Evolutionary conservation across 2,329 filamentous ascomycete species (phyloP).

Genomic region (Alternaria panax): DNA sequence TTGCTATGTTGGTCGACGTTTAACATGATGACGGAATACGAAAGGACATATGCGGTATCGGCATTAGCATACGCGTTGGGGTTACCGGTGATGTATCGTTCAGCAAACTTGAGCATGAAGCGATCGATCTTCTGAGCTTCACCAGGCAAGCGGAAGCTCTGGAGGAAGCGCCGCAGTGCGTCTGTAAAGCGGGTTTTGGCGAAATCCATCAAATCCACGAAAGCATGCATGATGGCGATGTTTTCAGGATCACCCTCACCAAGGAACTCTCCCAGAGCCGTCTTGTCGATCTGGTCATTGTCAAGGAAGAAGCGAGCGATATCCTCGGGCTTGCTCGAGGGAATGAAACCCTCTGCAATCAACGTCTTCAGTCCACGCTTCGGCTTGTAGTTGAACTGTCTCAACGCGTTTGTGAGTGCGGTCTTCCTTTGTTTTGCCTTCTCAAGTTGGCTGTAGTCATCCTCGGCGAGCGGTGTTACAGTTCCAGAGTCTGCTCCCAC

Average conservation of each 20-base stretch:
- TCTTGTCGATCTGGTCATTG: constrained; percentile 88
- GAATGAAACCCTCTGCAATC: constrained; percentile 85
- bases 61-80: constrained; percentile 98
- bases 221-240: constrained; percentile 97
- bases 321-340: constrained; percentile 77
- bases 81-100: constrained; percentile 92
- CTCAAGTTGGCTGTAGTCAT: constrained; percentile 93
- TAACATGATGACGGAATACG: constrained; percentile 95
- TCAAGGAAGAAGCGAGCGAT: constrained; percentile 83
- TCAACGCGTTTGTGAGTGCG: constrained; percentile 84
- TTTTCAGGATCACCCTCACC: constrained; percentile 93
- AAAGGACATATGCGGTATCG: constrained; percentile 94
- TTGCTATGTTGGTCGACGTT: constrained; percentile 95
- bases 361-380: constrained; percentile 90
- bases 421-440: constrained; percentile 94
- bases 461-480: constrained; percentile 65
- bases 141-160: constrained; percentile 92
- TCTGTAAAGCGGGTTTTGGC: constrained; percentile 90
- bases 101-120: constrained; percentile 98
- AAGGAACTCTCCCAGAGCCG: constrained; percentile 90
- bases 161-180: constrained; percentile 86
- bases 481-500: constrained; percentile 58
- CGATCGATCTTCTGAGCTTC: constrained; percentile 99
- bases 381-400: constrained; percentile 96
- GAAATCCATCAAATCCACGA: constrained; percentile 96